A percentile compares a stretch with the other conserved stretches of the same genome.
Conservation (phyloP, 2,329 filamentous ascomycete species). For the Botryotinia convoluta region DNA sequence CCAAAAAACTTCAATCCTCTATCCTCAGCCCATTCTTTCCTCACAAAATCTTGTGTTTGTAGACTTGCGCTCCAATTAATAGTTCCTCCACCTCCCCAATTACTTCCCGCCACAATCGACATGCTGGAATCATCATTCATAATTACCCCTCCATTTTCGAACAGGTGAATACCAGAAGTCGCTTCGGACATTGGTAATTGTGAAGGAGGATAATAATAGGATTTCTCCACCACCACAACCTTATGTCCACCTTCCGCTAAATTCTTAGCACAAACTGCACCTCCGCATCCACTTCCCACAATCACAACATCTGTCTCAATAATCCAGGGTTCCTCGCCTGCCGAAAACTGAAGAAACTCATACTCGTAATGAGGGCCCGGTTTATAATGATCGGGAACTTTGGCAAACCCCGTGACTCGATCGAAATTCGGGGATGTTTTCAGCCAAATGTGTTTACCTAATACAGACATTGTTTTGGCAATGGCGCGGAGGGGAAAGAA, state of each 20-base stretch:
- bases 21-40: conserved; percentile 73
- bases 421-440: conserved; percentile 55
- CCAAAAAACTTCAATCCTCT: conserved; percentile 70
- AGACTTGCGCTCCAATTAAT: conserved; percentile 76
- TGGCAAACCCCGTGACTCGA: conserved; percentile 56
- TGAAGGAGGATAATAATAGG: conserved; percentile 69
- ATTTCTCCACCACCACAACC: conserved; percentile 81
- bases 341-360: conserved; percentile 35
- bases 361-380: conserved; percentile 40
- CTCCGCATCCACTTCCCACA: conserved; percentile 84
- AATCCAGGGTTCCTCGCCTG: conserved; percentile 46
- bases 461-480: conserved; percentile 52
- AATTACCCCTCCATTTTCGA: conserved; percentile 62
- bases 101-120: conserved; percentile 63
- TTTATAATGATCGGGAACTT: conserved; percentile 46
- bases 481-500: conserved; percentile 54
- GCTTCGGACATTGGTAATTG: conserved; percentile 72
- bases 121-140: conserved; percentile 56
- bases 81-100: conserved; percentile 83
- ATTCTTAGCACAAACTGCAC: conserved; percentile 76
- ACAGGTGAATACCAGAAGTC: conserved; percentile 61
- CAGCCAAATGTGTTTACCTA: conserved; percentile 46
- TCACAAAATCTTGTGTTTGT: conserved; percentile 70
- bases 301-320: conserved; percentile 81
- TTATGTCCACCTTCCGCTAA: conserved; percentile 71